These are phyloP conservation scores for Jamesozyma piceae DNA, from an alignment of 805 yeast species.

Conservation along the genomic window DNA sequence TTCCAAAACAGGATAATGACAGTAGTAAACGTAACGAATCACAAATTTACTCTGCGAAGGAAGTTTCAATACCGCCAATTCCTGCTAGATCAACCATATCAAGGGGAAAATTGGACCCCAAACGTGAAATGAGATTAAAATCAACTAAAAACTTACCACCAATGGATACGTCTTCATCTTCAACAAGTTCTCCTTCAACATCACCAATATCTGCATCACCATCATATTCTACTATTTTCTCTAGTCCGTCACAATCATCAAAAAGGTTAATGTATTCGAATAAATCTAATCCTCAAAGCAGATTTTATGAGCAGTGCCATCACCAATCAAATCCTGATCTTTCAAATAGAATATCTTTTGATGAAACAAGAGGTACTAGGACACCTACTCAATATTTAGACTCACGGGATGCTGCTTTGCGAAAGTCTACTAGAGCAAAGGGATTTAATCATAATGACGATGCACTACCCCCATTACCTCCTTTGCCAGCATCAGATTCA, in stretches of 20 bases:
- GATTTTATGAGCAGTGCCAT: slow-evolving; percentile 1
- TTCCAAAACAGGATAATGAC: background rate
- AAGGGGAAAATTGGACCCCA: background rate
- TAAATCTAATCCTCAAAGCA: background rate
- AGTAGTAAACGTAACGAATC: background rate
- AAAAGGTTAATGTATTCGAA: background rate
- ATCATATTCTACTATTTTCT: background rate
- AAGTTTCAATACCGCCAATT: slow-evolving; percentile 1
- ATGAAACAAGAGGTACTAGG: background rate
- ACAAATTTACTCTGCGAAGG: background rate
- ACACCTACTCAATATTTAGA: background rate
- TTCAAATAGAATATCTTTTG: background rate
- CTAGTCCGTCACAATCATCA: slow-evolving; percentile 1
- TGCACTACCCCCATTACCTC: slow-evolving; percentile 15
- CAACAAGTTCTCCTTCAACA: background rate
- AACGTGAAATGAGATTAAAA: background rate
- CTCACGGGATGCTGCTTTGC: background rate
- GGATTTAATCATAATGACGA: background rate
- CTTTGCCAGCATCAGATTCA: slow-evolving; percentile 13
- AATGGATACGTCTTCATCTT: background rate
- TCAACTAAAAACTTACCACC: background rate
- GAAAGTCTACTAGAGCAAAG: background rate
- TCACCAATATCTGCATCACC: slow-evolving; percentile 1
- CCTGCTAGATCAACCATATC: slow-evolving; percentile 1
- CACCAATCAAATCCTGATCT: slow-evolving; percentile 4